Evolutionary conservation across 2,329 filamentous ascomycete species (phyloP).

Genomic region (Pseudogymnoascus sp.): DNA sequence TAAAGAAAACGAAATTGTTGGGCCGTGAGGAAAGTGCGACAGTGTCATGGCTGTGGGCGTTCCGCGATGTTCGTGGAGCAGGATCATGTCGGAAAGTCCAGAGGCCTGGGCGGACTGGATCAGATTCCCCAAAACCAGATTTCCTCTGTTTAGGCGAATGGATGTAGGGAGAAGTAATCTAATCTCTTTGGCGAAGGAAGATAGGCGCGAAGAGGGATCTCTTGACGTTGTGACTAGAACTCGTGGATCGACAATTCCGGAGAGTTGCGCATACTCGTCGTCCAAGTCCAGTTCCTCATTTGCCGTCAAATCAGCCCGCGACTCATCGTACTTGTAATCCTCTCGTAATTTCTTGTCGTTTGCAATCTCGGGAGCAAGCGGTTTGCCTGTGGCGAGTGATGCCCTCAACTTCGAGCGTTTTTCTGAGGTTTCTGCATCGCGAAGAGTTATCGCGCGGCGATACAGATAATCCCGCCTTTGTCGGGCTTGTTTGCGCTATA

Average conservation of each 20-base stretch:
- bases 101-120: constrained; percentile 73
- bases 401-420: constrained; percentile 81
- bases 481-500: constrained; percentile 62
- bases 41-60: constrained; percentile 84
- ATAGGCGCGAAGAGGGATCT: constrained; percentile 74
- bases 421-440: constrained; percentile 86
- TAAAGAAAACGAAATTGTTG: constrained; percentile 77
- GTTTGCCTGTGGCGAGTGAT: constrained; percentile 82
- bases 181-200: constrained; percentile 91
- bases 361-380: constrained; percentile 71
- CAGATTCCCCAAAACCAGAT: constrained; percentile 77
- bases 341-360: constrained; percentile 77
- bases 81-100: constrained; percentile 74
- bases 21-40: constrained; percentile 81
- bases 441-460: constrained; percentile 74
- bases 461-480: constrained; percentile 85
- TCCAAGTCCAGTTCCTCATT: constrained; percentile 69
- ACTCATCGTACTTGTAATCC: constrained; percentile 92
- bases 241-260: constrained; percentile 83
- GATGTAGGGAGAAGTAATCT: constrained; percentile 74
- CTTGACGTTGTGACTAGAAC: constrained; percentile 87
- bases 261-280: constrained; percentile 84
- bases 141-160: constrained; percentile 86
- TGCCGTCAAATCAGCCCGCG: constrained; percentile 55
- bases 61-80: constrained; percentile 87